Evolutionary conservation across 2,329 filamentous ascomycete species (phyloP).

Genomic region (Hawksworthiomyces lignivorus): DNA sequence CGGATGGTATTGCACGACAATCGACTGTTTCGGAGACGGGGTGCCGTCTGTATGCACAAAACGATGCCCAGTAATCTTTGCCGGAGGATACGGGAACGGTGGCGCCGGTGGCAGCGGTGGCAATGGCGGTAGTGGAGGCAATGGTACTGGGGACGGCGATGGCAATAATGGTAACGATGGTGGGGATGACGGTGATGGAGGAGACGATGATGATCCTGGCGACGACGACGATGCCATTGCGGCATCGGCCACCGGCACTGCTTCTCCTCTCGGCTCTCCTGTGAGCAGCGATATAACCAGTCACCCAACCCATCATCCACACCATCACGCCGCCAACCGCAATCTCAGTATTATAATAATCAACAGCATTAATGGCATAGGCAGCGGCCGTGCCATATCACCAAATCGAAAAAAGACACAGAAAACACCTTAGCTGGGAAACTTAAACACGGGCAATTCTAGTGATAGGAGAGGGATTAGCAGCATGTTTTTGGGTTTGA

Average conservation of each 20-base stretch:
- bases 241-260: background rate
- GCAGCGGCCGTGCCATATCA: background rate
- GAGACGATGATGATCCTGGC: background rate
- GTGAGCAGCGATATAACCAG: too few relatives aligned
- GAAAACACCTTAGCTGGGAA: too few relatives aligned
- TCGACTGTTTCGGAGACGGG: conserved; percentile 10
- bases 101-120: background rate
- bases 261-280: too few relatives aligned
- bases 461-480: too few relatives aligned
- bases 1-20: conserved; percentile 10
- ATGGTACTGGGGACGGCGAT: background rate
- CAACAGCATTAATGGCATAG: background rate
- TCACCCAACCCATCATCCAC: background rate
- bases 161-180: background rate
- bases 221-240: background rate
- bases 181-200: background rate
- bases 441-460: too few relatives aligned
- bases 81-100: background rate
- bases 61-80: conserved; percentile 7
- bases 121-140: background rate
- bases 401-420: too few relatives aligned
- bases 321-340: background rate
- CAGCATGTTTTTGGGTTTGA: too few relatives aligned
- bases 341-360: conserved; percentile 3
- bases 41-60: conserved; percentile 6